Percentiles rank a stretch among this genome's conserved stretches.
Evolutionary conservation across 2,329 filamentous ascomycete genomes (phyloP).

Genomic region (Orbilia javanica): DNA sequence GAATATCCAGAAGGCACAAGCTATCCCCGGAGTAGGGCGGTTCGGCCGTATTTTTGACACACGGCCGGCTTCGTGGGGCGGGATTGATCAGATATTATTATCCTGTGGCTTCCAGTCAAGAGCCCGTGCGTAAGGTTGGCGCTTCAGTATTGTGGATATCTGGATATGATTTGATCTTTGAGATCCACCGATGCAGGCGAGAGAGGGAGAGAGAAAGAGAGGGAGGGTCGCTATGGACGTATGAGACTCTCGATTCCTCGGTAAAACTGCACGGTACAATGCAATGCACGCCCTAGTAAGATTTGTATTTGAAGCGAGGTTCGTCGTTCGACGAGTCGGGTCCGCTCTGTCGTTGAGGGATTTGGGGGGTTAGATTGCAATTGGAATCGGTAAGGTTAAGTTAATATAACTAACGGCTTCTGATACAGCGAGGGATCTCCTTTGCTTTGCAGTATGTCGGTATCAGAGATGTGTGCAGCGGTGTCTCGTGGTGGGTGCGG

Average conservation of each 20-base stretch:
- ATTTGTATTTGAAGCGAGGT: conserved; percentile 28
- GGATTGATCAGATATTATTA: conserved; percentile 31
- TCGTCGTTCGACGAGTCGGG: conserved; percentile 20
- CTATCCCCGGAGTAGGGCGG: conserved; percentile 39
- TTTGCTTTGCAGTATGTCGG: conserved; percentile 21
- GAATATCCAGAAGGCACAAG: conserved; percentile 39
- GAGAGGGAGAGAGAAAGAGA: neutral
- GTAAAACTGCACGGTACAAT: conserved; percentile 35
- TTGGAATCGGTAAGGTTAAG: conserved; percentile 17
- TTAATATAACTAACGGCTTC: conserved; percentile 18
- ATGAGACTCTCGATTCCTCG: conserved; percentile 28
- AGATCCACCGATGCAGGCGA: conserved; percentile 34
- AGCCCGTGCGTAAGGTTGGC: conserved; percentile 45
- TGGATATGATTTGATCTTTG: conserved; percentile 20
- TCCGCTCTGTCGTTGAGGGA: conserved; percentile 46
- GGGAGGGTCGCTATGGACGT: conserved; percentile 12
- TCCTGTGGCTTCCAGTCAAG: conserved; percentile 18
- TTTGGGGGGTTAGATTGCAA: conserved; percentile 40
- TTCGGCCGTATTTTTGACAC: conserved; percentile 43
- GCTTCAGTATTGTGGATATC: conserved; percentile 26
- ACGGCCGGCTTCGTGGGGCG: conserved; percentile 39
- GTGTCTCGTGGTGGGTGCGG: conserved; percentile 55
- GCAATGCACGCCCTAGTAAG: conserved; percentile 13
- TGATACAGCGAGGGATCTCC: conserved; percentile 11
- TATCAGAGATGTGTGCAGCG: conserved; percentile 47